Evolutionary conservation across 2,329 filamentous ascomycete genomes (phyloP).

Genomic region (Ramichloridium luteum): DNA sequence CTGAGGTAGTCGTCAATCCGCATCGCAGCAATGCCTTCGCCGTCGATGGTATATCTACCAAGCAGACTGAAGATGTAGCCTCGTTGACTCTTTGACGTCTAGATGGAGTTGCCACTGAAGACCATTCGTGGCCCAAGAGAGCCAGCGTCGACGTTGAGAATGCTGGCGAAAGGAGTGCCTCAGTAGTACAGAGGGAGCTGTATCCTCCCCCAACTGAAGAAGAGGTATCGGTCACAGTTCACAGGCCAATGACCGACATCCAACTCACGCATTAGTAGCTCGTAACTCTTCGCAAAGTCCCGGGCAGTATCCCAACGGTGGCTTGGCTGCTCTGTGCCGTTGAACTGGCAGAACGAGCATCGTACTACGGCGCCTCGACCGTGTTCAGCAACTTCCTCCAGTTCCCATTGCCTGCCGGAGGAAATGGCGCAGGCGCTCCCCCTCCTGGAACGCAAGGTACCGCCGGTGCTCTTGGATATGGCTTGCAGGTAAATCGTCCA

Average conservation of each 20-base stretch:
- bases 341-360: constrained; percentile 50
- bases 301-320: constrained; percentile 39
- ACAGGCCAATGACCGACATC: too few species aligned
- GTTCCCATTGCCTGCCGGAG: constrained; percentile 40
- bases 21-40: constrained; percentile 11
- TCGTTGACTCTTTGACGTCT: too few species aligned
- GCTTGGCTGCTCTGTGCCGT: constrained; percentile 47
- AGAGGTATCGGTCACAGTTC: too few species aligned
- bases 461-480: constrained; percentile 48
- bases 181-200: constrained; percentile 13
- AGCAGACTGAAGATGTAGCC: too few species aligned
- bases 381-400: constrained; percentile 52
- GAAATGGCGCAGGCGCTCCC: constrained; percentile 26
- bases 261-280: too few species aligned
- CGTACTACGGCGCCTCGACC: constrained; percentile 46
- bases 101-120: constrained; percentile 9
- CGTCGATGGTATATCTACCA: too few species aligned
- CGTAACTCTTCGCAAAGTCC: constrained; percentile 36
- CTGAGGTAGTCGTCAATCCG: constrained; percentile 9
- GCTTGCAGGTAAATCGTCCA: too few species aligned
- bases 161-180: constrained; percentile 11
- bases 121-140: constrained; percentile 9
- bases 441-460: constrained; percentile 22
- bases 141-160: constrained; percentile 14
- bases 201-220: constrained; percentile 33